A percentile compares a stretch with the other conserved stretches of the same genome.
phyloP scores from a whole-genome alignment of 805 yeast genomes.

The Yarrowia osloensis region DNA sequence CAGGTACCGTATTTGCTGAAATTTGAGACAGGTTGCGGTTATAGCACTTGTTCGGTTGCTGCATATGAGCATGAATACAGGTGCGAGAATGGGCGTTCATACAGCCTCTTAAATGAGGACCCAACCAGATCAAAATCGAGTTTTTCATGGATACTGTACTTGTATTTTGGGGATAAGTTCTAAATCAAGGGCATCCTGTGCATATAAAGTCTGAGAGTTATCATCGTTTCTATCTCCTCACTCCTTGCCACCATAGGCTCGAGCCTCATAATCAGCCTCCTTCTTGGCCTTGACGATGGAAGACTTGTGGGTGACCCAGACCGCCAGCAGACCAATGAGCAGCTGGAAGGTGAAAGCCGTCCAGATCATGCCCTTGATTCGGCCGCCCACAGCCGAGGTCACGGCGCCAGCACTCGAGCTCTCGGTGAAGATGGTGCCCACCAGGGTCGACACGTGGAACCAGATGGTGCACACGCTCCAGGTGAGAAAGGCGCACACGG shows the following conservation, averaged over 20 bases:
- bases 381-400: slow-evolving; percentile 31
- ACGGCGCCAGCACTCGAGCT: slow-evolving; percentile 34
- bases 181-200: no score
- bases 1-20: no score
- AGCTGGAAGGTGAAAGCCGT: slow-evolving; percentile 35
- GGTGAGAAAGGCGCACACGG: slow-evolving; percentile 31
- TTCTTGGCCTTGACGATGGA: neutral
- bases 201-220: no score
- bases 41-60: no score
- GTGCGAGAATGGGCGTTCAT: no score
- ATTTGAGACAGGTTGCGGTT: no score
- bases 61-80: no score
- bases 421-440: slow-evolving; percentile 32
- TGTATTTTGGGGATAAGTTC: no score
- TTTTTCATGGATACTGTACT: no score
- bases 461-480: slow-evolving; percentile 37
- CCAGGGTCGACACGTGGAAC: slow-evolving; percentile 36
- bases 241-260: neutral
- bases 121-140: no score
- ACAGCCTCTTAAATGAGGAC: no score
- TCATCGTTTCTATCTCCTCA: no score
- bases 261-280: slow-evolving; percentile 9
- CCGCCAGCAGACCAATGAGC: slow-evolving; percentile 12
- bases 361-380: slow-evolving; percentile 37
- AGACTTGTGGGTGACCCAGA: slow-evolving; percentile 9